These are phyloP conservation scores for Avena atlantica DNA, from an alignment of 176 grass and related monocot species.

Conservation along the genomic window DNA sequence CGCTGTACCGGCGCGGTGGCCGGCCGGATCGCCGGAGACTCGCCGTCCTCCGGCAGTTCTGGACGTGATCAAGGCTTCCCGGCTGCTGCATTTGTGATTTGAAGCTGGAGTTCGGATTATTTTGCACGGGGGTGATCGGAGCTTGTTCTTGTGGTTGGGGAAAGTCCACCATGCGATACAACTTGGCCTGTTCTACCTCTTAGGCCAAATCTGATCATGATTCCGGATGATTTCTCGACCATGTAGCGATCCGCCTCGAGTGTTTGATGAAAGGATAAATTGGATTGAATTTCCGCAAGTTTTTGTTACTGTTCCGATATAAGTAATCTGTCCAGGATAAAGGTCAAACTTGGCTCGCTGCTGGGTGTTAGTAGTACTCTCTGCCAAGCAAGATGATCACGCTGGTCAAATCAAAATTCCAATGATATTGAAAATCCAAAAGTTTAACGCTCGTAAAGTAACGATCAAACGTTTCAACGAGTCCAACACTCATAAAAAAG, in stretches of 20 bases:
- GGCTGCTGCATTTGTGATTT: conserved; percentile 41
- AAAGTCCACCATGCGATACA: conserved; percentile 11
- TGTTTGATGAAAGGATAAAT: not conserved
- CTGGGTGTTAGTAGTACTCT: not conserved
- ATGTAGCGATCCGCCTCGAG: not conserved
- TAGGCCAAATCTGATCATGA: not conserved
- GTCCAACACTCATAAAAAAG: not conserved
- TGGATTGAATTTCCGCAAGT: not conserved
- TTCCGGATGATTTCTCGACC: not conserved
- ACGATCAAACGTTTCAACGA: not conserved
- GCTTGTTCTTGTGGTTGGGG: conserved; percentile 2
- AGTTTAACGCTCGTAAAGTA: not conserved
- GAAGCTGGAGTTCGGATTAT: fast-evolving
- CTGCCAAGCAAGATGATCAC: not conserved
- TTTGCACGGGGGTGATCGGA: not conserved
- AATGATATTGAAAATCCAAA: not conserved
- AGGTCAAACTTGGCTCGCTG: conserved; percentile 44
- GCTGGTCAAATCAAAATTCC: not conserved
- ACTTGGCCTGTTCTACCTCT: not conserved
- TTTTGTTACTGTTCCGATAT: not conserved
- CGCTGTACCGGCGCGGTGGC: not conserved
- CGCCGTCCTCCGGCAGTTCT: not conserved
- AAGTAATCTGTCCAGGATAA: not conserved
- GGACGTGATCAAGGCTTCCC: not conserved
- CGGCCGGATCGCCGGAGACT: conserved; percentile 44